phyloP scores from a whole-genome alignment of 352 stramenopile species.

The Hyaloperonospora brassicae region DNA sequence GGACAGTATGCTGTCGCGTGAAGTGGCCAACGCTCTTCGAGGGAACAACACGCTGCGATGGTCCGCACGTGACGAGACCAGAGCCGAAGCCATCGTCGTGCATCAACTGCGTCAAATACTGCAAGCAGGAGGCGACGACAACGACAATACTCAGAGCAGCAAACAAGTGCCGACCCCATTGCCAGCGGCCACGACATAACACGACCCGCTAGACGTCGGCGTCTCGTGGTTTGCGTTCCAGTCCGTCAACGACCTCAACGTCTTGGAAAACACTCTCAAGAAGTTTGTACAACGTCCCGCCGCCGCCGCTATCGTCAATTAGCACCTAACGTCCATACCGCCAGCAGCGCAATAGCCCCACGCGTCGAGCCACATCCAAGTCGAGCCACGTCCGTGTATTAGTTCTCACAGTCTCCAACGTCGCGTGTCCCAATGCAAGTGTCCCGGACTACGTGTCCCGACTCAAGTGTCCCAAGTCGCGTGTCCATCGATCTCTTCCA shows the following conservation, averaged over 20 bases:
- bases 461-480: no score
- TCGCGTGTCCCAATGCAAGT: no score
- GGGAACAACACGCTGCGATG: slow-evolving; percentile 4
- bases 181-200: not conserved
- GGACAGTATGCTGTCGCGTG: slow-evolving; percentile 4
- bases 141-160: not conserved
- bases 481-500: no score
- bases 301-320: not conserved
- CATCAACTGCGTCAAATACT: slow-evolving; percentile 10
- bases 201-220: not conserved
- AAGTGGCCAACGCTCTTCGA: slow-evolving; percentile 5
- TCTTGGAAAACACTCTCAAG: slow-evolving; percentile 19
- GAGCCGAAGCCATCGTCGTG: slow-evolving; percentile 10
- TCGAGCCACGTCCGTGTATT: not conserved
- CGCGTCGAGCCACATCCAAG: no score
- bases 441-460: no score
- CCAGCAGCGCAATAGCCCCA: no score
- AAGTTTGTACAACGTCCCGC: slow-evolving; percentile 11
- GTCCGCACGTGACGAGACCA: slow-evolving; percentile 8
- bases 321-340: slow-evolving; percentile 3
- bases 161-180: not conserved
- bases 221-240: slow-evolving; percentile 29
- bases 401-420: not conserved
- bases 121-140: slow-evolving; percentile 1
- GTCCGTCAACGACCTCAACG: slow-evolving; percentile 12